Base-by-base conservation (phyloP, 306 rosid genomes). In the Sindora glabra region DNA sequence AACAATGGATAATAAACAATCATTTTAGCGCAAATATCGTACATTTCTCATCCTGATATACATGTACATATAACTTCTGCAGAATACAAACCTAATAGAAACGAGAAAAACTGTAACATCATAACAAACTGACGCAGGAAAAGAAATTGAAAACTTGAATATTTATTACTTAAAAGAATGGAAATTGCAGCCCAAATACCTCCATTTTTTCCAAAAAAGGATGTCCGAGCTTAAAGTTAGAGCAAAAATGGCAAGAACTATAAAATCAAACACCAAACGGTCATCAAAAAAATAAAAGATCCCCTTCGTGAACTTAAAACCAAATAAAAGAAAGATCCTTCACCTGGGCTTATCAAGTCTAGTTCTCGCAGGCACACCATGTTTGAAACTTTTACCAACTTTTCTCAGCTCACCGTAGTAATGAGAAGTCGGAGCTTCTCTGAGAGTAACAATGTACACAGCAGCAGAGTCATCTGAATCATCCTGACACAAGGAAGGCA, bases 391-490 rank as follows among this genome's bases (percentile, higher is more conserved):
- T 61, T 71, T 69, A 21, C 60, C 54, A 40, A 63, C 76, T 22
- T 56, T 74, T 67, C 75, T 84, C 62, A 75, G 59, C 78, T 82
- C 87, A 48, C 67, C 69, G 30, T 70, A 69, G 59, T 73, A 77
- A 77, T 78, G 89, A 74, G 79, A 70, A 51, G 81, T 33, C 59
- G 89, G 82, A 74, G 84, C 69, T 67, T 86, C 77, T 76, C 71
- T 86, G 22, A 94, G 77, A 62, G 89, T 79, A 56, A 94, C 95
- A 56, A 94, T 86, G 62, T 94, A 89, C 27, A 94, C 89, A 62
- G 77, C 83, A 8, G 92, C 30, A 59, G 53, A 60, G 58, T 63
- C 75, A 54, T 74, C 85, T 14, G 77, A 79, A 69, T 52, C 85
- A 32, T 65, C 84, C 42, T 71, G 71, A 56, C 97, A 81, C n/a